Base-by-base conservation (phyloP, 257 asterid genomes). In the Lithospermum erythrorhizon region DNA sequence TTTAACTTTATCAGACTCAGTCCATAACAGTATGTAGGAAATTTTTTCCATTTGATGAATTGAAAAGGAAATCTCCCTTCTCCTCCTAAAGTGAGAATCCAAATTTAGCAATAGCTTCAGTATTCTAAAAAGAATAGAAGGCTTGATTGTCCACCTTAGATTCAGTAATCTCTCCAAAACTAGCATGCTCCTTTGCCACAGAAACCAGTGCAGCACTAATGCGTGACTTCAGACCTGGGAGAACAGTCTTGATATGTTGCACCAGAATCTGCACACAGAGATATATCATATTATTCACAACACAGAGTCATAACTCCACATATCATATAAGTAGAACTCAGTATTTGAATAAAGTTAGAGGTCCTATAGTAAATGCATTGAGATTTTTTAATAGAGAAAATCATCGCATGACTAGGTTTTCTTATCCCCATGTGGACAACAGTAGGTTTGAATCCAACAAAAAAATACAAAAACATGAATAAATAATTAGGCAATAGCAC, bases 111-210 rank as follows among this genome's bases (percentile, higher is more conserved):
- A 53, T 53, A 22, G 20, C 57, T 53, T 20, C 57, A 53, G 23
- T 53, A 53, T 4, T 20, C 11, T 7, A 22, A 19, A 20, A 53
- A 53, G 57, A 41, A 35, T 54, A 55, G 41, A 4, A 45, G 30
- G n/a, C 61, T 47, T n/a, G 57, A 18, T n/a, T 10, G 27, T 29
- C 41, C 61, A 88, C 98, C 97, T 88, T 86, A n/a, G 98, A 84
- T 73, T 88, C 98, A 3, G 94, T 79, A 68, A 86, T 79, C 69
- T 86, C 97, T 70, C 98, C 98, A 73, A 75, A 91, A 79, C 95
- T 82, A 64, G 98, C 87, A 63, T 84, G 87, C 82, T 91, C 98
- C 78, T 91, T 91, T 22, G 95, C 95, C 71, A 75, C 97, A 68
- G 91, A 72, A 68, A 80, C 87, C 64, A 91, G 76, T 29, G 76